Evolutionary conservation across 352 stramenopile species (phyloP), one percentile per base, ranked within the genome.

Genomic region (Globisporangium ultimum): DNA sequence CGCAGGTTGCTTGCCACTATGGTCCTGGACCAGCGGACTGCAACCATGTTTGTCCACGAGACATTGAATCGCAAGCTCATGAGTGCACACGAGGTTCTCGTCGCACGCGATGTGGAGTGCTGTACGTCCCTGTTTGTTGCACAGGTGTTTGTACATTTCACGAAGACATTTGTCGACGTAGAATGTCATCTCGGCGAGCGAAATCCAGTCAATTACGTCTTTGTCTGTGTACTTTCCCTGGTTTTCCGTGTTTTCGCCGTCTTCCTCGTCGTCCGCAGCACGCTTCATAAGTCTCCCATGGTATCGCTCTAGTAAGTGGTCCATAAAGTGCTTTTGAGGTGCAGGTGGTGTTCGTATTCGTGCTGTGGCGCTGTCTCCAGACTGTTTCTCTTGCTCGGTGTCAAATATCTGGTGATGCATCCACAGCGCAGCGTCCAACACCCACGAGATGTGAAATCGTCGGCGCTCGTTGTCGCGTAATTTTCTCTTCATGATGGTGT

Each of bases 51-150:
- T 72, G 36, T 88, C 78, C 13, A 61, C 62, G 46, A 90, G 58
- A 20, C 65, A 68, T 3, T 84, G 72, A 49, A 92, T 85, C 40
- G 78, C 63, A 1, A 80, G 62, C 62, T 93, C 83, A 41, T 93
- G 83, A 3, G 78, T 93, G 42, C 84, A 93, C 58, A 90, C 81
- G 40, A 93, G 63, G 60, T 90, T 93, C 55, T 89, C 79, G n/a
- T 93, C 79, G 43, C 84, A 91, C 5, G 84, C 79, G 2, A 93
- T 61, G 59, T 93, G 84, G 7, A 93, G 61, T 15, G 84, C 70
- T 3, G 79, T 89, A 3, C 71, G 70, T 15, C 84, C 84, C 22
- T 90, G 80, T 6, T 78, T 71, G 63, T 91, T 93, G 6, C 60
- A 45, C 28, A 81, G 51, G 52, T 91, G 76, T 46, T 85, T 84